Evolutionary conservation across 2,329 filamentous ascomycete genomes (phyloP).

Genomic region (Fusarium penzigii): DNA sequence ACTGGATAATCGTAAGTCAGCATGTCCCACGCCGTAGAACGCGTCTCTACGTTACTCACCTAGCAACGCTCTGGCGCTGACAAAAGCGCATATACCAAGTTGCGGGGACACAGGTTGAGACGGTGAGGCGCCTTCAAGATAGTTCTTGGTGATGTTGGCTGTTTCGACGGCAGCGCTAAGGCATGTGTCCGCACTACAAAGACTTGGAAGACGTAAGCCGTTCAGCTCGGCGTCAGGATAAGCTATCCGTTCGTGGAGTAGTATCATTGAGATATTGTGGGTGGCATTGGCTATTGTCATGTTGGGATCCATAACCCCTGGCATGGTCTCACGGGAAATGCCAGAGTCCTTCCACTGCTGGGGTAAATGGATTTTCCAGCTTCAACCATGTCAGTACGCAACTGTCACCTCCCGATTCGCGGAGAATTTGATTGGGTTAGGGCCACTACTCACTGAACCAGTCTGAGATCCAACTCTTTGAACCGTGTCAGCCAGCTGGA

Average conservation of each 20-base stretch:
- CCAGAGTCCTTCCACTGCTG: constrained; percentile 40
- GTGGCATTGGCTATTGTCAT: constrained; percentile 49
- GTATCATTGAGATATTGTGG: constrained; percentile 49
- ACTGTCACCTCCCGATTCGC: no score
- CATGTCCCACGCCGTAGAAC: neutral
- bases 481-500: constrained; percentile 44
- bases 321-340: constrained; percentile 19
- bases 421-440: constrained; percentile 1
- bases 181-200: constrained; percentile 49
- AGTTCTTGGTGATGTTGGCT: constrained; percentile 45
- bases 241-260: constrained; percentile 49
- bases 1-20: constrained; percentile 1
- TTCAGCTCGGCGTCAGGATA: constrained; percentile 37
- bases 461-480: constrained; percentile 46
- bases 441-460: constrained; percentile 36
- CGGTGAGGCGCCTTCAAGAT: constrained; percentile 37
- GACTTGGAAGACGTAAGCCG: constrained; percentile 38
- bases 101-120: constrained; percentile 25
- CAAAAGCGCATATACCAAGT: constrained; percentile 46
- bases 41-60: neutral
- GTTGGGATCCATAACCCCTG: constrained; percentile 46
- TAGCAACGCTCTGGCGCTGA: constrained; percentile 43
- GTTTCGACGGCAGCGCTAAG: constrained; percentile 45
- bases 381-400: neutral
- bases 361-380: constrained; percentile 46